Evolutionary conservation across 2,329 filamentous ascomycete species (phyloP).

Genomic region (Alternaria sp.): DNA sequence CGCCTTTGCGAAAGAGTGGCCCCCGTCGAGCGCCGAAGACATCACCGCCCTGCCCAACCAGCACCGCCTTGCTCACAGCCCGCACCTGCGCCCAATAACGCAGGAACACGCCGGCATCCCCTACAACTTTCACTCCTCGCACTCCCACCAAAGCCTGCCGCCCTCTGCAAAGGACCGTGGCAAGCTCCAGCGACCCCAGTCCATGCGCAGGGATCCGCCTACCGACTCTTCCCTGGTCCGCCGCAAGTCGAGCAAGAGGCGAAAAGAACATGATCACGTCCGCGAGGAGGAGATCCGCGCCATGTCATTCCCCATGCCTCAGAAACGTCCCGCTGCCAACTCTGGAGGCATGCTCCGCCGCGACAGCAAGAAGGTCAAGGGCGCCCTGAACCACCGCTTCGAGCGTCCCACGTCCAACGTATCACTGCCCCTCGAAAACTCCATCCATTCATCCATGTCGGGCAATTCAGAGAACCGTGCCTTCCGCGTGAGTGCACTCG

Average conservation of each 20-base stretch:
- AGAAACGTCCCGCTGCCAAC: constrained; percentile 68
- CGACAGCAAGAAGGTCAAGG: constrained; percentile 73
- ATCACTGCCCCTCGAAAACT: constrained; percentile 77
- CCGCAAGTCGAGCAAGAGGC: constrained; percentile 77
- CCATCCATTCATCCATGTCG: constrained; percentile 79
- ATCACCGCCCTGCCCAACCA: constrained; percentile 58
- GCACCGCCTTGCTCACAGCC: constrained; percentile 55
- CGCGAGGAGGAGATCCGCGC: constrained; percentile 89
- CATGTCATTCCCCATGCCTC: constrained; percentile 76
- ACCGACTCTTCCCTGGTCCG: constrained; percentile 66
- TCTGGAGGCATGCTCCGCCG: constrained; percentile 68
- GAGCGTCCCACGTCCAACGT: constrained; percentile 74
- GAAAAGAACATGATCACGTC: constrained; percentile 70
- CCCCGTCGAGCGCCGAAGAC: constrained; percentile 52
- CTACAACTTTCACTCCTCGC: constrained; percentile 55
- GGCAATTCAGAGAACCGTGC: constrained; percentile 77
- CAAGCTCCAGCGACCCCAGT: constrained; percentile 58
- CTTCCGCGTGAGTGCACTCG: constrained; percentile 82
- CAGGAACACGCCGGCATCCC: constrained; percentile 53
- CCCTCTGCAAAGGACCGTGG: constrained; percentile 52
- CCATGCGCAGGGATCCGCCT: constrained; percentile 66
- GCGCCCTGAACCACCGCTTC: constrained; percentile 64
- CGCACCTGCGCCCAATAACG: constrained; percentile 58
- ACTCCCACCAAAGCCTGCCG: constrained; percentile 48
- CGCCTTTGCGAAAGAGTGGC: constrained; percentile 20